Conservation (phyloP, 768 basidiomycete genomes). For the Flagelloscypha sp. region DNA sequence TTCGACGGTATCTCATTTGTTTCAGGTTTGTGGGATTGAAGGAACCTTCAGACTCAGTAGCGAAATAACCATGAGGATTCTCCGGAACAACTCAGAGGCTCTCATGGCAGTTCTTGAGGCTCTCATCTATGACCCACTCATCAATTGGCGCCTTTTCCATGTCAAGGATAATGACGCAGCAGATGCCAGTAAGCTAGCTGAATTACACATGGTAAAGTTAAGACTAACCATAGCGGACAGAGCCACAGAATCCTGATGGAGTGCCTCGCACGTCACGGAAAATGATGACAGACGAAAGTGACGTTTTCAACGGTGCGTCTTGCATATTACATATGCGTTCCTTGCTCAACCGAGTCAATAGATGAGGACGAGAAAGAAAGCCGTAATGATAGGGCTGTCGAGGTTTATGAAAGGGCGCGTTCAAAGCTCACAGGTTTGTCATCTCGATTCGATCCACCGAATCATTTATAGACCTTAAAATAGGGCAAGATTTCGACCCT, state of each 20-base stretch:
- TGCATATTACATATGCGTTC: background rate
- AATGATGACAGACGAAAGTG: conserved; percentile 45
- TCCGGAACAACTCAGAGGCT: conserved; percentile 57
- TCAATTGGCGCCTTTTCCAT: conserved; percentile 49
- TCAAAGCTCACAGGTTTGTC: conserved; percentile 47
- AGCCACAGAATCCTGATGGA: too few relatives aligned
- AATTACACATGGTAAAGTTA: conserved; percentile 5
- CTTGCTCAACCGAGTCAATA: conserved; percentile 12
- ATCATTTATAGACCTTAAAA: background rate
- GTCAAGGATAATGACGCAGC: conserved; percentile 33
- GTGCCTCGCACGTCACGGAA: conserved; percentile 30
- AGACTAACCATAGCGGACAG: too few relatives aligned
- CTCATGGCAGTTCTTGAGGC: conserved; percentile 64
- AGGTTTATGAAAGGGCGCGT: conserved; percentile 55
- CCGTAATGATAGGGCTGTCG: conserved; percentile 48
- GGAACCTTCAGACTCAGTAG: conserved; percentile 55
- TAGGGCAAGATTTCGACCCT: conserved; percentile 56
- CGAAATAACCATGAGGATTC: conserved; percentile 54
- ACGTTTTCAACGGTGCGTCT: conserved; percentile 44
- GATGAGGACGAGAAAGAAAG: conserved; percentile 34
- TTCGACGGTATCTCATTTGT: conserved; percentile 1
- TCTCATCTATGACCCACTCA: conserved; percentile 58
- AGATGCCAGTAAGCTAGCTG: conserved; percentile 26
- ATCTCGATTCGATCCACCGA: background rate
- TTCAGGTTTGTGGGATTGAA: conserved; percentile 52